A percentile compares a stretch with the other conserved stretches of the same genome.
phyloP scores from a whole-genome alignment of 129 eudicot genomes.

The Helianthus annuus region HanXRQr2.0-SUNRISE NC_035440.2:164730355-164730854 shows the following conservation, averaged over 20 bases:
- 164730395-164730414: slow-evolving; percentile 55
- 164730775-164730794: not conserved
- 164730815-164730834: slow-evolving; percentile 55
- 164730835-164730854: slow-evolving; percentile 58
- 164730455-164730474: slow-evolving; percentile 76
- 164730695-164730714: not conserved
- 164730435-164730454: slow-evolving; percentile 66
- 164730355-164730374: not conserved
- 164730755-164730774: not conserved
- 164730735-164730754: not conserved
- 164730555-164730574: slow-evolving; percentile 68
- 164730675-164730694: not conserved
- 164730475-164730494: slow-evolving; percentile 76
- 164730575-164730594: slow-evolving; percentile 70
- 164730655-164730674: not conserved
- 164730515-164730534: slow-evolving; percentile 80
- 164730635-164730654: no score
- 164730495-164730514: slow-evolving; percentile 71
- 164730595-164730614: slow-evolving; percentile 76
- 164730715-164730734: not conserved
- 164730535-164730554: slow-evolving; percentile 70
- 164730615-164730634: not conserved
- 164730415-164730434: slow-evolving; percentile 84
- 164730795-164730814: not conserved
- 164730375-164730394: slow-evolving; percentile 16